Evolutionary conservation across 441 rosid genomes (phyloP), one percentile per base, ranked within the genome.

Genomic region (Pelargonium cotyledonis): DNA sequence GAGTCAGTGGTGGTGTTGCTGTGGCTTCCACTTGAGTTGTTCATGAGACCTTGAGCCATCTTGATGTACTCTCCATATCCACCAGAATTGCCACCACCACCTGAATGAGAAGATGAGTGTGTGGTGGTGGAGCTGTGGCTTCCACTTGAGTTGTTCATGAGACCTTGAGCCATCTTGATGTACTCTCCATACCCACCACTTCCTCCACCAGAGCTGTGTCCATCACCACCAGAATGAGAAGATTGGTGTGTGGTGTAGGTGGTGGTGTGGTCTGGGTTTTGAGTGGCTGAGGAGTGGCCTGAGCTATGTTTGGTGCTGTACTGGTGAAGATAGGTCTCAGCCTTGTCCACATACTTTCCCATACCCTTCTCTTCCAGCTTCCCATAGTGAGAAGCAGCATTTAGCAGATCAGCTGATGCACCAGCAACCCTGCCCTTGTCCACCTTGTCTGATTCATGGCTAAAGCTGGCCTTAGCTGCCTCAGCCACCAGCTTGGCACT

Each of bases 401-500:
- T 84, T 47, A 89, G 77, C 76, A 87, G 85, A 77, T 87, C 87
- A 12, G 74, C 86, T 43, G 83, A 76, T 16, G 96, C 92, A 14
- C 72, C 86, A 47, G 89, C 89, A 46, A 76, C 87, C 75, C 78
- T 78, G 10, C 44, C 80, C 65, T 76, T 85, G 80, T 89, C 96
- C 63, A 85, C 68, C 68, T 82, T 75, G 65, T 73, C 76, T 1
- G 80, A 70, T 18, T 81, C 79, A 68, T 72, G 70, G 73, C 67
- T 57, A 65, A 87, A 63, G 0, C 87, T 65, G 68, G 85, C 21
- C 72, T 83, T 79, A 55, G 87, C 88, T 5, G 92, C 92, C 40
- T 65, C 85, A 5, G 89, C 88, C 60, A 89, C 83, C 62, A 82
- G 10, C 81, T 87, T 87, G 70, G 92, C 88, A 61, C 91, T 85